Percentiles rank a stretch among this genome's conserved stretches.
Evolutionary conservation across 2,329 filamentous ascomycete genomes (phyloP).

Genomic region (Chalara sp.): DNA sequence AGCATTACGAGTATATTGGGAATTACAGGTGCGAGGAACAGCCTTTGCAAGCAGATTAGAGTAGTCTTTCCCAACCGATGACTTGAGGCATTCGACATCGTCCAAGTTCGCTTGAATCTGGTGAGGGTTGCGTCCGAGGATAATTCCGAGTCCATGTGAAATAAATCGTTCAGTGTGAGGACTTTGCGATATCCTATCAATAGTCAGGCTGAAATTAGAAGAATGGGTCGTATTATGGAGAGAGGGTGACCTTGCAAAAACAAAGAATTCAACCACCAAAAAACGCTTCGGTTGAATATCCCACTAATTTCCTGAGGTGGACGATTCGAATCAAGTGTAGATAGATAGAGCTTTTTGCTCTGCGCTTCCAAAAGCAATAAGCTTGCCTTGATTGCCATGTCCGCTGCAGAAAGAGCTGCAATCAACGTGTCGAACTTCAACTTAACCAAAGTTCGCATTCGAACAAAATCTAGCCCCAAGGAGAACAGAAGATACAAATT

Average conservation of each 20-base stretch:
- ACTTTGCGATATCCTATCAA: no score
- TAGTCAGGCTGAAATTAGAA: no score
- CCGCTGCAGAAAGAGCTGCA: conserved; percentile 6
- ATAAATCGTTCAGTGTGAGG: no score
- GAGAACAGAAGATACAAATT: conserved; percentile 19
- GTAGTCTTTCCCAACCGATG: no score
- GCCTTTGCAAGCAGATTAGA: no score
- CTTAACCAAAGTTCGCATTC: conserved; percentile 14
- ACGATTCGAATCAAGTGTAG: conserved; percentile 1
- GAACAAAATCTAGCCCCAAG: conserved; percentile 16
- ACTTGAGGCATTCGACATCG: no score
- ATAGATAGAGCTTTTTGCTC: conserved; percentile 14
- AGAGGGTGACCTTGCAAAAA: conserved; percentile 10
- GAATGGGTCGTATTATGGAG: no score
- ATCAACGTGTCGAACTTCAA: neutral
- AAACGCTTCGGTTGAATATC: conserved; percentile 27
- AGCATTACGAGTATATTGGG: no score
- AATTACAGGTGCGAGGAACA: no score
- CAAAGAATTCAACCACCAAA: conserved; percentile 30
- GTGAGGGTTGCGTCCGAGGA: no score
- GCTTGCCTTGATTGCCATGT: conserved; percentile 12
- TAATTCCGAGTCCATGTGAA: no score
- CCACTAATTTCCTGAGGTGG: conserved; percentile 27
- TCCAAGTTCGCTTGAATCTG: no score
- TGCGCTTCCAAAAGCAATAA: conserved; percentile 15